Evolutionary conservation across 2,329 filamentous ascomycete species (phyloP), one percentile per base, ranked within the genome.

Genomic region (Sclerotinia glacialis): DNA sequence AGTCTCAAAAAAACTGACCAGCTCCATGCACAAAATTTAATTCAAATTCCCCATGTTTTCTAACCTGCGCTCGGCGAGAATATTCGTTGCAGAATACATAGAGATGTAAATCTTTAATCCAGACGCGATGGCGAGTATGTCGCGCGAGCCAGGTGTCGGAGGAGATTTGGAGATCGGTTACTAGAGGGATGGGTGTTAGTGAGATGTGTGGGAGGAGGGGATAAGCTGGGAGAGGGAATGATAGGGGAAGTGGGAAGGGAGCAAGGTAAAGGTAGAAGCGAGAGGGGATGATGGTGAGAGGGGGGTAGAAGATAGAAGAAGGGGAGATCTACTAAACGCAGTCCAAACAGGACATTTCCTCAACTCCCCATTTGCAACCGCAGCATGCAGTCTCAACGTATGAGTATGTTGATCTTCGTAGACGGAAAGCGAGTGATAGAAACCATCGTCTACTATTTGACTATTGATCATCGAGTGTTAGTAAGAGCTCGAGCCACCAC

Each of bases 11-110:
- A n/a, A 42, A 68, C 69, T 23, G 68, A 76, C 76, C 75, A 47
- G 66, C 67, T 9, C 69, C 68, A 42, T 72, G 66, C 34, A 71
- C 65, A 68, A 77, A 77, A 47, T 72, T 67, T 11, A 77, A 65
- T 67, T 75, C 74, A 69, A 76, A 76, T 42, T 72, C 69, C 12
- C 74, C 74, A 65, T 71, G 53, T 46, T 60, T 78, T 55, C 80
- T 82, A 60, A 80, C 80, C 5, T 85, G 81, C 76, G 85, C 83
- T 56, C 81, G 79, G 68, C 85, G 81, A 9, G 80, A 79, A 70
- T 88, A 88, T 1, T 79, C 76, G n/a, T 81, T 77, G 71, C 82
- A 85, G 73, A 88, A 88, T 9, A 87, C 82, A 72, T 86, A 87
- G 0, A 84, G 80, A 66, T 85, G 80, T 21, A 88, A 74, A 68